phyloP scores from a whole-genome alignment of 805 yeast species.

The Lipomyces spencermartinsiae region DNA sequence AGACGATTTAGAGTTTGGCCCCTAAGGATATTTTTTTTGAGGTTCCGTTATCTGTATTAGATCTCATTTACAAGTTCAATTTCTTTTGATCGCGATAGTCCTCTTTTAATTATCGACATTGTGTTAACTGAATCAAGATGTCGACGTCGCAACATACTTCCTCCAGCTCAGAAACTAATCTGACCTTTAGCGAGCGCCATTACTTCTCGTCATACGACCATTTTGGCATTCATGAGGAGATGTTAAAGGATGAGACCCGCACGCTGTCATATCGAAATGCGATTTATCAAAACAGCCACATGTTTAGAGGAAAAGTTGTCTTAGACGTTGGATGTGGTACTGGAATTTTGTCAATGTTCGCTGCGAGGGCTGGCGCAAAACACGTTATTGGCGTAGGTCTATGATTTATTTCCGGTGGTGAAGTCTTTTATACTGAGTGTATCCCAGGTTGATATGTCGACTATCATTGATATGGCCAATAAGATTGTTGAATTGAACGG shows the following conservation, averaged over 20 bases:
- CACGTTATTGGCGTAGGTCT: conserved; percentile 93
- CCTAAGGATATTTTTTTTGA: background rate
- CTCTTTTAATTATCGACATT: background rate
- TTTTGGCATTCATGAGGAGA: conserved; percentile 90
- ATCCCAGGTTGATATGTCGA: conserved; percentile 81
- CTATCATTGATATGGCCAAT: conserved; percentile 91
- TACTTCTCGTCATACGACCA: conserved; percentile 89
- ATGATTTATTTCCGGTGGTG: conserved; percentile 43
- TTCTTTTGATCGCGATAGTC: background rate
- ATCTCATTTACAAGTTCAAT: background rate
- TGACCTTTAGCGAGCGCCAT: conserved; percentile 50
- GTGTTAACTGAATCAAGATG: background rate
- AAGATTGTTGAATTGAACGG: conserved; percentile 79
- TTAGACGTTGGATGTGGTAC: conserved; percentile 95
- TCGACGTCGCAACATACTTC: background rate
- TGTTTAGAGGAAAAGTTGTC: conserved; percentile 85
- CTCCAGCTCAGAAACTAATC: background rate
- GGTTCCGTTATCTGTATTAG: background rate
- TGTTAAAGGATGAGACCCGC: conserved; percentile 87
- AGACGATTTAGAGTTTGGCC: background rate
- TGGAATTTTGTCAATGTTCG: conserved; percentile 89
- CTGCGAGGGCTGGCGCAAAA: conserved; percentile 91
- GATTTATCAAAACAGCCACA: conserved; percentile 76
- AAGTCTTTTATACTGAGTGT: conserved; percentile 46
- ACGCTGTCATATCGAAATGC: conserved; percentile 84